Percentiles rank a stretch among this genome's conserved stretches.
These are phyloP conservation scores for Verticillium dahliae DNA, from an alignment of 2,329 filamentous ascomycete genomes.

Conservation along the genomic window DNA sequence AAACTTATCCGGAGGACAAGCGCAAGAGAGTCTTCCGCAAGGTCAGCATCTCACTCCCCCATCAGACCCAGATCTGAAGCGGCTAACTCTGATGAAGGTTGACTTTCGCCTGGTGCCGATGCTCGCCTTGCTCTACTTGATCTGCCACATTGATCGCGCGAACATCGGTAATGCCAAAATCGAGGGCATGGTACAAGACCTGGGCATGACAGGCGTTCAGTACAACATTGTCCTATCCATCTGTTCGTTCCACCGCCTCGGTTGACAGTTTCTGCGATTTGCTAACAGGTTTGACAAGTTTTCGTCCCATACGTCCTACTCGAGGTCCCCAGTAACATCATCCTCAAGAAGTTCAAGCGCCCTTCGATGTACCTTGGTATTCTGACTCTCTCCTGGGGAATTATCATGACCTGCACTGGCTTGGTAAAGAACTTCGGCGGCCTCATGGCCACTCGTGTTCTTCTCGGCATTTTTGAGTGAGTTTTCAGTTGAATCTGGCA, in stretches of 20 bases:
- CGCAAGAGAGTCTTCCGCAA: conserved; percentile 15
- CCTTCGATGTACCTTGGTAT: conserved; percentile 58
- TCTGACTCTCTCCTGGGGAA: conserved; percentile 48
- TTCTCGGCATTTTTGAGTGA: conserved; percentile 21
- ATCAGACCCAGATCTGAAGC: not conserved
- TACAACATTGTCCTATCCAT: conserved; percentile 46
- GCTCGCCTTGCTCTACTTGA: conserved; percentile 52
- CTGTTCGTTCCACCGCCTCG: conserved; percentile 54
- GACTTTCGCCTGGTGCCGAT: conserved; percentile 24
- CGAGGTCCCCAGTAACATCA: conserved; percentile 55
- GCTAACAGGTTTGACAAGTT: conserved; percentile 1
- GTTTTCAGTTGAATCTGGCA: not conserved
- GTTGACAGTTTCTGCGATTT: not conserved
- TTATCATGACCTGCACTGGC: conserved; percentile 16
- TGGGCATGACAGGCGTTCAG: conserved; percentile 45
- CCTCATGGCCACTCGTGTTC: conserved; percentile 16
- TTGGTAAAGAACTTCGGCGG: conserved; percentile 19
- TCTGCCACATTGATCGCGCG: conserved; percentile 49
- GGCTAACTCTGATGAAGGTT: conserved; percentile 1
- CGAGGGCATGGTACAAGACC: conserved; percentile 21
- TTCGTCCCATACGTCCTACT: conserved; percentile 48
- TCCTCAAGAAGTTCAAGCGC: conserved; percentile 52
- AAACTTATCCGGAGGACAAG: conserved; percentile 16
- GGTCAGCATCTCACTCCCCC: not conserved
- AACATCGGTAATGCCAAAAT: conserved; percentile 48